A percentile compares a stretch with the other conserved stretches of the same genome.
Conservation (phyloP, 345 rosid genomes). For the Brassica rapa region DNA sequence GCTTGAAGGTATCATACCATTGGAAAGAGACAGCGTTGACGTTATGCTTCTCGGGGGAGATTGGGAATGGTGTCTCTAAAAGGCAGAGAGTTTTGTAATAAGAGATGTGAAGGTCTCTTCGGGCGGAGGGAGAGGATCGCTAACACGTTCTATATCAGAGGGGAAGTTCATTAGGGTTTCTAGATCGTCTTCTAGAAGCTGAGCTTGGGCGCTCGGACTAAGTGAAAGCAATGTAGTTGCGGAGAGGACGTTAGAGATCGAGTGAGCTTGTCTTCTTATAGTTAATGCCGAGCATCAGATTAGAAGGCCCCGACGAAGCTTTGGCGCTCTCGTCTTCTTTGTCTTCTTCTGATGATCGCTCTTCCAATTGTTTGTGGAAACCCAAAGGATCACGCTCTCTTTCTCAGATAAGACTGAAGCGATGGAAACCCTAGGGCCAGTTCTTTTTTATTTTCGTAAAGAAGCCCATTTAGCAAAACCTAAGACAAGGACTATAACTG, state of each 20-base stretch:
- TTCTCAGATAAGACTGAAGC: neutral
- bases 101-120: constrained; percentile 73
- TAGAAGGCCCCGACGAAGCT: constrained; percentile 61
- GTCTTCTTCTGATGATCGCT: no score
- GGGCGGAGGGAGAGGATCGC: constrained; percentile 74
- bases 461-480: no score
- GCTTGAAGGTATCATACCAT: constrained; percentile 93
- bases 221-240: constrained; percentile 68
- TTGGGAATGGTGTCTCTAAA: constrained; percentile 87
- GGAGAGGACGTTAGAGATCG: constrained; percentile 92
- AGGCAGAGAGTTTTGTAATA: constrained; percentile 78
- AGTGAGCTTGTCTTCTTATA: constrained; percentile 83
- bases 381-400: neutral
- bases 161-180: constrained; percentile 66
- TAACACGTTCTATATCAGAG: constrained; percentile 69
- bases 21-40: constrained; percentile 70
- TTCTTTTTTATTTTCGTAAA: no score
- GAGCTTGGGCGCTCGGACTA: constrained; percentile 98
- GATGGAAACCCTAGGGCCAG: no score
- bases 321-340: no score
- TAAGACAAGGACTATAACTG: no score
- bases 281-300: constrained; percentile 86
- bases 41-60: constrained; percentile 83
- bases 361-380: neutral
- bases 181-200: constrained; percentile 91